phyloP scores from a whole-genome alignment of 1,284 basidiomycete species.

The Xerocomus nothofagi region DNA sequence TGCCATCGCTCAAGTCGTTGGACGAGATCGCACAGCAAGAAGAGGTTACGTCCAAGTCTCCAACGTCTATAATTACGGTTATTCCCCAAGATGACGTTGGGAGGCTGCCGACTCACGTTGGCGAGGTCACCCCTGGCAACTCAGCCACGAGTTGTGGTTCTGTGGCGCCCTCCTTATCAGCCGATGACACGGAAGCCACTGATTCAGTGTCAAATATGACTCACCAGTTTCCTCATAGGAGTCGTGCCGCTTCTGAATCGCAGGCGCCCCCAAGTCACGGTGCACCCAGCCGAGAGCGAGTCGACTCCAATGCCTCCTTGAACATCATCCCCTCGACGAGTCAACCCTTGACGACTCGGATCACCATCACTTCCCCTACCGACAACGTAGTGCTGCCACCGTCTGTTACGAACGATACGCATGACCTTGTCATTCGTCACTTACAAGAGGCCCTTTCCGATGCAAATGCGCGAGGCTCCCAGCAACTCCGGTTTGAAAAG shows the following conservation, averaged over 20 bases:
- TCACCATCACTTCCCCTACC: constrained; percentile 49
- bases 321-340: constrained; percentile 13
- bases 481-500: constrained; percentile 73
- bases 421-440: constrained; percentile 50
- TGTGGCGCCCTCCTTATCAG: background rate
- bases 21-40: constrained; percentile 43
- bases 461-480: constrained; percentile 61
- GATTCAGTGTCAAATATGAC: constrained; percentile 18
- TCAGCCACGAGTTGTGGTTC: background rate
- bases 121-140: background rate
- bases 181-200: constrained; percentile 5
- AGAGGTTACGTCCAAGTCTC: constrained; percentile 21
- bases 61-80: constrained; percentile 25
- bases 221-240: constrained; percentile 18
- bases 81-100: constrained; percentile 38
- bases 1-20: constrained; percentile 43
- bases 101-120: background rate
- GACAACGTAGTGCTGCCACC: constrained; percentile 31
- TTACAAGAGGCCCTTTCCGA: constrained; percentile 64
- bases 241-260: constrained; percentile 28
- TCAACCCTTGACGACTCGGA: constrained; percentile 28
- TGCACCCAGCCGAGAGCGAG: constrained; percentile 14
- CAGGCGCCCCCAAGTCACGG: constrained; percentile 9
- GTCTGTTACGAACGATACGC: constrained; percentile 38
- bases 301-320: constrained; percentile 23